phyloP scores from a whole-genome alignment of 768 basidiomycete species.

The Pleurotus tuber-regium region DNA sequence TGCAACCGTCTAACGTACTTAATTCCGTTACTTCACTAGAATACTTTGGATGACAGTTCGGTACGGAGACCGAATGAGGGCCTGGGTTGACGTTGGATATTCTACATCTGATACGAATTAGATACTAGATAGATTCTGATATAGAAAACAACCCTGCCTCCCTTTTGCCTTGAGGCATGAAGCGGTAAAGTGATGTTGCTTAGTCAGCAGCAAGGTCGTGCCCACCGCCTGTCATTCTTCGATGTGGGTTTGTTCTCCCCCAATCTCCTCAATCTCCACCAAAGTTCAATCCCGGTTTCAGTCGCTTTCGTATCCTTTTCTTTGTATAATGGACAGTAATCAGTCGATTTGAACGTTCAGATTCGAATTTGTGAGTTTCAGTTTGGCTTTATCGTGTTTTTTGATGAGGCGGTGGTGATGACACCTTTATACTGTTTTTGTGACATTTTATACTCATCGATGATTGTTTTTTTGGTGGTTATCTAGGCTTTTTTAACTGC shows the following conservation, averaged over 20 bases:
- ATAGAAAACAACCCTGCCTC: not conserved
- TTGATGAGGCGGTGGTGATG: slow-evolving; percentile 7
- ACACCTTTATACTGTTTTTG: slow-evolving; percentile 1
- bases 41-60: slow-evolving; percentile 49
- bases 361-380: slow-evolving; percentile 8
- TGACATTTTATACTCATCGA: slow-evolving; percentile 1
- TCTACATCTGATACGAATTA: slow-evolving; percentile 40
- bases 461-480: too few relatives aligned
- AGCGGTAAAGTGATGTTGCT: too few relatives aligned
- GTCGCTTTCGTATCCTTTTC: slow-evolving; percentile 4
- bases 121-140: not conserved
- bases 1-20: slow-evolving; percentile 9
- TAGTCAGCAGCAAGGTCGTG: slow-evolving; percentile 6
- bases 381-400: not conserved
- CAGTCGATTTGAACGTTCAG: slow-evolving; percentile 6
- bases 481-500: slow-evolving; percentile 2
- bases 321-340: slow-evolving; percentile 8
- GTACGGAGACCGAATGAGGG: slow-evolving; percentile 57
- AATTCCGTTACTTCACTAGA: slow-evolving; percentile 34
- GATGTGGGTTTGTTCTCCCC: slow-evolving; percentile 11
- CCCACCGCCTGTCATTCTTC: slow-evolving; percentile 9
- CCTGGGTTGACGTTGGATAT: slow-evolving; percentile 55
- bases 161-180: slow-evolving; percentile 8
- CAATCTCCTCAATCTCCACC: slow-evolving; percentile 11
- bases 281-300: not conserved